Base-by-base conservation (phyloP, 768 basidiomycete species). In the Boletus pseudopeckii region DNA sequence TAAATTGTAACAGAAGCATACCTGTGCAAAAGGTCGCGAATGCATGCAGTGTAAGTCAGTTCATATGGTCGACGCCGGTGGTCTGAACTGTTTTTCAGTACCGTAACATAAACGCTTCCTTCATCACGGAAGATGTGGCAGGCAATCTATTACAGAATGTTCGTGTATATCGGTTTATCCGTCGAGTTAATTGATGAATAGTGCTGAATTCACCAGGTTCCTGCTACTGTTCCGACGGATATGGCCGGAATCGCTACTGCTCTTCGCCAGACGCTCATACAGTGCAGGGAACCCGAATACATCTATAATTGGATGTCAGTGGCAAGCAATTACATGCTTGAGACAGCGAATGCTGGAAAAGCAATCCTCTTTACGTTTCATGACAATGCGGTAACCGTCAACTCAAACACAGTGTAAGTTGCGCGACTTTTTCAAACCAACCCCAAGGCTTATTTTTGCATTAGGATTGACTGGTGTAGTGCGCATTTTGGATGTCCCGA, bases 1-100 rank as follows among this genome's bases (percentile, higher is more conserved):
- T 71, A 17, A 67, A 70, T 32, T 46, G 53, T 9, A 52, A 57
- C 41, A 43, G 32, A 36, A 53, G 39, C 4, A 20, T 22, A 33
- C 30, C 56, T 7, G 58, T 72, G 7, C 50, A 45, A 3, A 53
- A 17, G 17, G 52, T 72, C 32, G 63, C 66, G 10, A 72, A 72
- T 52, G 62, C 58, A 2, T 63, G 64, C 15, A 70, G 60, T 33
- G 69, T 72, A 45, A 55, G 67, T 26, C 24, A 28, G 15, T n/a
- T 39, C 8, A 28, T n/a, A 32, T 38, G 7, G 26, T 14, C 7
- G 41, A 30, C 9, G 2, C 7, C 26, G n/a, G 10, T 43, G 15
- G 15, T 9, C 50, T 45, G 18, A 46, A 33, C 7, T 18, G 17
- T 48, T 43, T 28, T 46, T 22, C 34, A 68, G 66, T 67, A 53